Base-by-base conservation (phyloP, 768 basidiomycete species). In the Russula griseocarnosa region DNA sequence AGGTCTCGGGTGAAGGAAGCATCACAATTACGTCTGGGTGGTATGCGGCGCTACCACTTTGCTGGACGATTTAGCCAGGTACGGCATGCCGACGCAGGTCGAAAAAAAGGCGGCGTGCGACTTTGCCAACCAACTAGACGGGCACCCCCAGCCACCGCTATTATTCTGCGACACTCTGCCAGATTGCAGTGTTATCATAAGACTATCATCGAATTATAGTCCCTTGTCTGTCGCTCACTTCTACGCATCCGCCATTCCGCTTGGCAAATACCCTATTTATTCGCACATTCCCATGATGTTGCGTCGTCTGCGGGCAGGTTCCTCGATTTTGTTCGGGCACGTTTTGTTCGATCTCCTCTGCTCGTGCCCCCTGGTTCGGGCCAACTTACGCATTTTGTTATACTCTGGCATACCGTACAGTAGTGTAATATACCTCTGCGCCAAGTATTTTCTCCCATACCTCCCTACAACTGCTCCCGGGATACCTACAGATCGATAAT, bases 341-440 rank as follows among this genome's bases (percentile, higher is more conserved):
- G 44, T 55, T 40, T 40, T 26, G 38, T 65, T 65, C 64, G 46
- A 55, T 56, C 42, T 59, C 58, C 47, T 49, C 47, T 47, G 47
- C 36, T 34, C 62, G 28, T 40, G 38, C 38, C 16, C 38, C 16
- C 38, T 49, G 32, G 26, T 46, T 28, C 42, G 42, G 55, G 38
- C 56, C 24, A 24, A 52, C 51, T 40, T 30, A 58, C 40, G 50
- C 58, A 58, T 64, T 36, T 40, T 66, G 63, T 66, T 47, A 38
- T 42, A 55, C 38, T 55, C 56, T 56, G 56, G 51, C 66, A 68
- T 68, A 68, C 62, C 67, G 55, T 68, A 68, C 58, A 62, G 20
- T 56, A 42, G 40, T 62, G 66, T 68, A 68, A 68, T 68, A 63
- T 63, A 61, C 66, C 66, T 66, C 38, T 22, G 54, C 54, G 44